Evolutionary conservation across 2,329 filamentous ascomycete genomes (phyloP).

Genomic region (Chrysoporthe puriensis): DNA sequence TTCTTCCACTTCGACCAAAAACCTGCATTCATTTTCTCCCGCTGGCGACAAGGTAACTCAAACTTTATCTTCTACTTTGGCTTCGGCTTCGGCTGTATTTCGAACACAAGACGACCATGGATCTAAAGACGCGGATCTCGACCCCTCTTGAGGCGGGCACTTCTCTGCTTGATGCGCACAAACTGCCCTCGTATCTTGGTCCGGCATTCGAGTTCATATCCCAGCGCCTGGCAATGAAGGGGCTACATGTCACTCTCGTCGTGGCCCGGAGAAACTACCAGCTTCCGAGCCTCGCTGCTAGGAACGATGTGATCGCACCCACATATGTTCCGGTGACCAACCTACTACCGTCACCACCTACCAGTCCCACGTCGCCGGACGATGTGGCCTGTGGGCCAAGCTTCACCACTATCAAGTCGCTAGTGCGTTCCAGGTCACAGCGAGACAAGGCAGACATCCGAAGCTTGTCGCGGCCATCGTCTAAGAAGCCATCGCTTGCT

Average conservation of each 20-base stretch:
- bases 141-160: constrained; percentile 65
- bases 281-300: constrained; percentile 42
- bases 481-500: constrained; percentile 22
- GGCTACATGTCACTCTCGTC: constrained; percentile 60
- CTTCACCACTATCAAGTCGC: constrained; percentile 42
- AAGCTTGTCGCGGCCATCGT: constrained; percentile 23
- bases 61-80: background rate
- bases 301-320: background rate
- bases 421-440: constrained; percentile 45
- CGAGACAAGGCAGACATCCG: constrained; percentile 35
- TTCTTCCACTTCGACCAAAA: background rate
- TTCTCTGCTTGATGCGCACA: constrained; percentile 61
- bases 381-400: constrained; percentile 31
- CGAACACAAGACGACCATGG: constrained; percentile 37
- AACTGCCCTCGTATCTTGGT: constrained; percentile 58
- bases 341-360: constrained; percentile 30
- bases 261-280: constrained; percentile 61
- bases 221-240: constrained; percentile 57
- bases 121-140: constrained; percentile 62
- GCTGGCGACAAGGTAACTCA: no score
- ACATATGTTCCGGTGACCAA: background rate
- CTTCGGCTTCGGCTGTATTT: background rate
- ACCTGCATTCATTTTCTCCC: no score
- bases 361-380: constrained; percentile 30
- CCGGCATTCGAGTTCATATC: constrained; percentile 63